A percentile compares a stretch with the other conserved stretches of the same genome.
phyloP scores from a whole-genome alignment of 306 rosid genomes.

The Rubus idaeus region DNA sequence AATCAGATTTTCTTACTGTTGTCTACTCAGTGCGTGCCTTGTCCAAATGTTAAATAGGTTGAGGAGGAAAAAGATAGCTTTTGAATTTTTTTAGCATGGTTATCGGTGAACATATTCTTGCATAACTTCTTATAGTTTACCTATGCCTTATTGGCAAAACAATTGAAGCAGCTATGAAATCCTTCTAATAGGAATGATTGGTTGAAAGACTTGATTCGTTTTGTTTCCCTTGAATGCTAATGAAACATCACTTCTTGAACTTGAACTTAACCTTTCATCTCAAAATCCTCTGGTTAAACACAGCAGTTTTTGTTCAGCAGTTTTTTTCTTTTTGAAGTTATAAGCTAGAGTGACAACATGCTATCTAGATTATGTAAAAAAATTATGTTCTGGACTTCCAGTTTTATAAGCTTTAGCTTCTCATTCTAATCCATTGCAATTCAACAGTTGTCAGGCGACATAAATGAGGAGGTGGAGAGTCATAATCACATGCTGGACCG shows the following conservation, averaged over 20 bases:
- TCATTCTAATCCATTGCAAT: constrained; percentile 27
- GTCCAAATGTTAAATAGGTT: background rate
- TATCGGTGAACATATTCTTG: background rate
- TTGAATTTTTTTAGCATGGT: constrained; percentile 5
- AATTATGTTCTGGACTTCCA: constrained; percentile 13
- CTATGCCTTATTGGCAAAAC: background rate
- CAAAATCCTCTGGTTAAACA: background rate
- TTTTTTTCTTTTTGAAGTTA: background rate
- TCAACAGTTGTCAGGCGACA: constrained; percentile 90
- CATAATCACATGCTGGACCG: constrained; percentile 86
- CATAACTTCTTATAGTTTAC: background rate
- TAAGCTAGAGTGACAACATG: background rate
- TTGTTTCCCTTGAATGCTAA: background rate
- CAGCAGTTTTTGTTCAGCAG: background rate
- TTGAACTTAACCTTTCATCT: background rate
- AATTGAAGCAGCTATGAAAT: background rate
- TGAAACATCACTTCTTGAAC: background rate
- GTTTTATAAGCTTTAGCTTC: constrained; percentile 4
- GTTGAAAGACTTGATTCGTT: background rate
- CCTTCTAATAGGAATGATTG: background rate
- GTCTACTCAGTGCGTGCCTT: background rate
- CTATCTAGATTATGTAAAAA: background rate
- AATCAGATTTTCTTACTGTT: background rate
- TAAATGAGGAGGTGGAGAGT: constrained; percentile 85
- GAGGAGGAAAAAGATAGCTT: background rate